phyloP scores from a whole-genome alignment of 306 rosid genomes.

The Ceratonia siliqua region DNA sequence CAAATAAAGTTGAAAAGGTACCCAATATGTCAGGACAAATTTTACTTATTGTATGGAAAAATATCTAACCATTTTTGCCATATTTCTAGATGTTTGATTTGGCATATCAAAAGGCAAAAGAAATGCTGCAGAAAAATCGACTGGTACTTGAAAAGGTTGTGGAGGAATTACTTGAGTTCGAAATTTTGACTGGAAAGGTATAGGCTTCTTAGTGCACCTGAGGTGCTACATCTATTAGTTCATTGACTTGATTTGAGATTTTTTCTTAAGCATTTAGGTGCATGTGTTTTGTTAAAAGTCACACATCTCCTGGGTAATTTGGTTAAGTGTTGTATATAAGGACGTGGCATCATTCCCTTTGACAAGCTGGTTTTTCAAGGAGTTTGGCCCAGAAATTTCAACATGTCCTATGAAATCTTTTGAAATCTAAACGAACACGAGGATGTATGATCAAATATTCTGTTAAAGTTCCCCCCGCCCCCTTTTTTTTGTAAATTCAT shows the following conservation, averaged over 20 bases:
- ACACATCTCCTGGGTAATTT: too few relatives aligned
- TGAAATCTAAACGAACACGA: not conserved
- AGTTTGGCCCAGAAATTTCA: too few relatives aligned
- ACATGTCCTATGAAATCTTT: not conserved
- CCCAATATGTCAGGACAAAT: not conserved
- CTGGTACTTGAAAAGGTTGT: conserved; percentile 82
- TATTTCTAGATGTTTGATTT: conserved; percentile 72
- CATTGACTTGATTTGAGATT: conserved; percentile 15
- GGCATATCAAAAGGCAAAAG: conserved; percentile 85
- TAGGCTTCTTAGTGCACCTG: conserved; percentile 16
- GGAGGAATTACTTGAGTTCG: conserved; percentile 81
- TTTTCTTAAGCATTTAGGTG: not conserved
- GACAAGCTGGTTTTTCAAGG: too few relatives aligned
- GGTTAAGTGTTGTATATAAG: too few relatives aligned
- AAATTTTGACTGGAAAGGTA: conserved; percentile 91
- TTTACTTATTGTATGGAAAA: conserved; percentile 2
- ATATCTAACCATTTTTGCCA: conserved; percentile 24
- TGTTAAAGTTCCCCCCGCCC: not conserved
- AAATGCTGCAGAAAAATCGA: conserved; percentile 73
- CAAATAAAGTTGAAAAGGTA: conserved; percentile 89
- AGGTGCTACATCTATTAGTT: conserved; percentile 22
- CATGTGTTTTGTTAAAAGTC: too few relatives aligned
- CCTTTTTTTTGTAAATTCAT: conserved; percentile 15
- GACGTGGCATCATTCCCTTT: too few relatives aligned
- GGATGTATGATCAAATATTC: not conserved